Percentiles rank a stretch among this genome's conserved stretches.
phyloP scores from a whole-genome alignment of 768 basidiomycete species.

The Sporobolomyces pararoseus region DNA sequence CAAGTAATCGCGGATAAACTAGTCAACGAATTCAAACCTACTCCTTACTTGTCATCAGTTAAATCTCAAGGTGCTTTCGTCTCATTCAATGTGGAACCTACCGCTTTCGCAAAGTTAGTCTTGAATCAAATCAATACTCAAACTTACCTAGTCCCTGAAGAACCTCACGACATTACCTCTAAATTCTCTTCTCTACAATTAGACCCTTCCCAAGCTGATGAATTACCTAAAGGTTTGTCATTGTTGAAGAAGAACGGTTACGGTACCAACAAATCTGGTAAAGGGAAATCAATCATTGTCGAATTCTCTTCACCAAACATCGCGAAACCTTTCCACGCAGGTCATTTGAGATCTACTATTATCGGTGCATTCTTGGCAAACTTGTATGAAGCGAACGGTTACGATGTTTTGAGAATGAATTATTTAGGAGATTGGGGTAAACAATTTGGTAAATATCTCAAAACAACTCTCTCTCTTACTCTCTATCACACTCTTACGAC shows the following conservation, averaged over 20 bases:
- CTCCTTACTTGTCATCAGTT: conserved; percentile 70
- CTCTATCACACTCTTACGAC: background rate
- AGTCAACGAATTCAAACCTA: conserved; percentile 74
- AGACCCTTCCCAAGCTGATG: conserved; percentile 17
- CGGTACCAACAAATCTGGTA: conserved; percentile 71
- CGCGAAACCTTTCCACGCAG: conserved; percentile 96
- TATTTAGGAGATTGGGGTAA: conserved; percentile 99
- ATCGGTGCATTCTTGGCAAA: conserved; percentile 93
- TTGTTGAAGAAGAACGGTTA: conserved; percentile 56
- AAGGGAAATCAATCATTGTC: conserved; percentile 76
- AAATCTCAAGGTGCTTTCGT: conserved; percentile 72
- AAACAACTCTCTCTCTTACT: background rate
- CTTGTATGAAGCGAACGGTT: conserved; percentile 84
- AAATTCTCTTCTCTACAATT: conserved; percentile 40
- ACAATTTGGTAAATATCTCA: conserved; percentile 61
- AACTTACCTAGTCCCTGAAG: conserved; percentile 61
- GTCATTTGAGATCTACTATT: conserved; percentile 94
- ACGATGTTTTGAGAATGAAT: conserved; percentile 85
- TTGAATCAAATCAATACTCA: conserved; percentile 70
- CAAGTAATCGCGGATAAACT: conserved; percentile 73
- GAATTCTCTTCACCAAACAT: conserved; percentile 98
- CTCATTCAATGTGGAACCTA: conserved; percentile 68
- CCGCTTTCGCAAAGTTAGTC: conserved; percentile 62
- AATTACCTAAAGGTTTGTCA: conserved; percentile 8
- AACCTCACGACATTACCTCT: conserved; percentile 48